These are phyloP conservation scores for Adansonia grandidieri DNA, from an alignment of 441 rosid genomes.

Conservation along the genomic window DNA sequence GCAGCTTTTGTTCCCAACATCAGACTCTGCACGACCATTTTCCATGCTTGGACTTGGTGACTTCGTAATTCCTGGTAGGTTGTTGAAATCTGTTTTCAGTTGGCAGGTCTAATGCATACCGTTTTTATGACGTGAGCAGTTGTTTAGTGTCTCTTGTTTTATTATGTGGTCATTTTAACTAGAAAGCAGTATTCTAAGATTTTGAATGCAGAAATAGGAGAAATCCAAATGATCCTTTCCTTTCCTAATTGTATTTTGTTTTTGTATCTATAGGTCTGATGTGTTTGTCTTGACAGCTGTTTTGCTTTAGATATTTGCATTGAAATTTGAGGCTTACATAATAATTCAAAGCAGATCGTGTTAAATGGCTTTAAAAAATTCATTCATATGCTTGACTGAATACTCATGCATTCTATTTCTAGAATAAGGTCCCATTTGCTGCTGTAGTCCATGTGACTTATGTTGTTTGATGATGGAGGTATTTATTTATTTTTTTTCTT, in stretches of 20 bases:
- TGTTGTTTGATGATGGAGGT: background rate
- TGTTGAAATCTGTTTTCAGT: conserved; percentile 1
- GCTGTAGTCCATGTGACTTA: background rate
- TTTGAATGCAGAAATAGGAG: conserved; percentile 7
- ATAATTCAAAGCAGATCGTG: background rate
- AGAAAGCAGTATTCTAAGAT: background rate
- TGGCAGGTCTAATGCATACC: conserved; percentile 41
- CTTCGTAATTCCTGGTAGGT: conserved; percentile 91
- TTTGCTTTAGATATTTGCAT: background rate
- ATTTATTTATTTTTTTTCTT: background rate
- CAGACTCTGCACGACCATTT: conserved; percentile 70
- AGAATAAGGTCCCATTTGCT: too few species aligned
- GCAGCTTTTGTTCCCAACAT: conserved; percentile 96
- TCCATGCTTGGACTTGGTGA: conserved; percentile 99
- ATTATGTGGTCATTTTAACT: background rate
- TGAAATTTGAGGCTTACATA: background rate
- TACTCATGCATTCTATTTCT: too few species aligned
- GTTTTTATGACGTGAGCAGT: background rate
- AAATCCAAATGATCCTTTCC: background rate
- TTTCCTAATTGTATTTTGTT: background rate
- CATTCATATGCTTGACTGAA: too few species aligned
- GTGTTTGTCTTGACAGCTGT: background rate
- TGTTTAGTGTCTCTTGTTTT: background rate
- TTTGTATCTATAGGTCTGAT: background rate
- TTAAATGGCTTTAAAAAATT: background rate